Conservation (phyloP, 148 eudicot genomes). For the Fagopyrum homotropicum region DNA sequence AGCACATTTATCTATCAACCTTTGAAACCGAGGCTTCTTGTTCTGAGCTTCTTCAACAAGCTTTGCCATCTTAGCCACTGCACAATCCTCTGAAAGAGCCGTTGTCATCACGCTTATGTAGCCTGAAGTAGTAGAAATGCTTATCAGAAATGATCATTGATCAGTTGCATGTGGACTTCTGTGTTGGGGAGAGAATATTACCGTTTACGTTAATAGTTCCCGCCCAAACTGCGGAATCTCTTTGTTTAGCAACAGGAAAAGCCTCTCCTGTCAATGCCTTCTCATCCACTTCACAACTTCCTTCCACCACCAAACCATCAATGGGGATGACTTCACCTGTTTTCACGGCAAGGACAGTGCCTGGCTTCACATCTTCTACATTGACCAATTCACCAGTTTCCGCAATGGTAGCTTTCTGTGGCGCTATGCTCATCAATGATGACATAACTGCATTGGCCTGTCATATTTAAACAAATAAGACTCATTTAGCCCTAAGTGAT, state of each 20-base stretch:
- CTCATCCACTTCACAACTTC: slow-evolving; percentile 82
- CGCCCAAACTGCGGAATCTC: slow-evolving; percentile 72
- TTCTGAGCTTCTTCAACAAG: slow-evolving; percentile 91
- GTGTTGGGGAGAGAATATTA: slow-evolving; percentile 17
- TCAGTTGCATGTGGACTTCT: background rate
- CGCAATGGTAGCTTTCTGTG: slow-evolving; percentile 48
- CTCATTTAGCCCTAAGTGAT: slow-evolving; percentile 2
- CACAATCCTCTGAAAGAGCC: slow-evolving; percentile 70
- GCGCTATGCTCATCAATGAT: slow-evolving; percentile 47
- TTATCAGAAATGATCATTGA: background rate
- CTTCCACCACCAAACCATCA: slow-evolving; percentile 56
- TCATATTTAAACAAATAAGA: background rate
- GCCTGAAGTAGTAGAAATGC: slow-evolving; percentile 28
- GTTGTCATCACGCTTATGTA: slow-evolving; percentile 64
- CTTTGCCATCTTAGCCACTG: slow-evolving; percentile 81
- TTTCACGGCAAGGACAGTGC: slow-evolving; percentile 48
- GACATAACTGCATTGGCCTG: slow-evolving; percentile 63
- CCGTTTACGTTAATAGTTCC: slow-evolving; percentile 91
- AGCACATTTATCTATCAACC: slow-evolving; percentile 66
- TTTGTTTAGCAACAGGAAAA: slow-evolving; percentile 70
- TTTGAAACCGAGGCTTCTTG: slow-evolving; percentile 61
- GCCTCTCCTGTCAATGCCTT: slow-evolving; percentile 88
- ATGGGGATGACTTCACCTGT: slow-evolving; percentile 56
- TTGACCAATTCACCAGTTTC: slow-evolving; percentile 48
- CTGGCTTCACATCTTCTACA: slow-evolving; percentile 36